Base-by-base conservation (phyloP, 2,329 filamentous ascomycete species). In the Hirsutella rhossiliensis region DNA sequence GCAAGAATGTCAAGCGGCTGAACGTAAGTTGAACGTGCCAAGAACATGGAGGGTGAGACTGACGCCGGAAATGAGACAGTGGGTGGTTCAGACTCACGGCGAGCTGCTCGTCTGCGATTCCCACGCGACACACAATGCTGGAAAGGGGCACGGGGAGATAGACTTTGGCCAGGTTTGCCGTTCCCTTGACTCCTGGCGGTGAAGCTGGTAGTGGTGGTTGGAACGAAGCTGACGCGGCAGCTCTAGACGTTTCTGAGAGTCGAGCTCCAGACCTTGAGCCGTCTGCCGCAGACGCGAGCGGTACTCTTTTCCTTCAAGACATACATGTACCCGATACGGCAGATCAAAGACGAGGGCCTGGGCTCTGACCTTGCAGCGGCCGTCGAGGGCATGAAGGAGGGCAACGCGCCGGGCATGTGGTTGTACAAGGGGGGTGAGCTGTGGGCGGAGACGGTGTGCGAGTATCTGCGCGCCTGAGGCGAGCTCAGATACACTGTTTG, bases 291-390 rank as follows among this genome's bases (percentile, higher is more conserved):
- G 45, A 71, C 67, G 0, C 53, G 55, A 3, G 67, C 68, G 0
- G 55, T 76, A 2, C 52, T 76, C 12, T 77, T 77, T 54, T 72
- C 71, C 11, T 74, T 77, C 61, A 76, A 76, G 58, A 75, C 73
- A 0, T 74, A 74, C 45, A 46, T 75, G 15, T 75, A 74, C 41
- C 65, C 68, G 0, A 46, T 77, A 0, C 47, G 55, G 9, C 62
- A 73, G 3, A 63, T 77, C 51, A 75, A 69, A 49, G 61, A 55
- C 0, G 73, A 76, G 41, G 72, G 69, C 0, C 53, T 66, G 1
- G 73, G 72, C 0, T 58, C 57, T 1, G 55, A 64, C 29, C 56
- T 76, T 15, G 72, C 71, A 0, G 66, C 72, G 32, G 71, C 73
- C 0, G 69, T 77, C n/a, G 68, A 76, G 43, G 73, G 72, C 0